phyloP scores from a whole-genome alignment of 768 basidiomycete genomes.

The Tubosaeta sp. region DNA sequence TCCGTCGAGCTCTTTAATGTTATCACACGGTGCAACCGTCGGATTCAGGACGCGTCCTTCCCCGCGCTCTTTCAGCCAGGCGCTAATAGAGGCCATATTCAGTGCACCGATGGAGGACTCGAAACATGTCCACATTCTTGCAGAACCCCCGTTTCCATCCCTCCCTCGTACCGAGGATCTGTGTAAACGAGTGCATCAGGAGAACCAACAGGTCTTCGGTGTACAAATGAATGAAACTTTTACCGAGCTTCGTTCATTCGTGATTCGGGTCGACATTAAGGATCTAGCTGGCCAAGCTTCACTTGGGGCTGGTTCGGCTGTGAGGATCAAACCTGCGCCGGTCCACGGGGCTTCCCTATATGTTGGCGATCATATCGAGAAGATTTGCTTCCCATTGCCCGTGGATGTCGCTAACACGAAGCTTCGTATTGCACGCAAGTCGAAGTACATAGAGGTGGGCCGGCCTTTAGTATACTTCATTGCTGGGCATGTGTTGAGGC shows the following conservation, averaged over 20 bases:
- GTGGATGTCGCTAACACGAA: constrained; percentile 35
- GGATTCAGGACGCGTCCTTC: constrained; percentile 20
- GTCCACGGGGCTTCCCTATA: constrained; percentile 1
- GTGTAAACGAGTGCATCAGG: background rate
- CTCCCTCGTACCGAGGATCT: constrained; percentile 5
- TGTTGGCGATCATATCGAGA: constrained; percentile 18
- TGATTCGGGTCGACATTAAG: constrained; percentile 18
- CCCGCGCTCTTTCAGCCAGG: background rate
- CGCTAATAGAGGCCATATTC: constrained; percentile 19
- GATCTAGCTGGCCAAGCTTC: constrained; percentile 18
- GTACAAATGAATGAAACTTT: constrained; percentile 14
- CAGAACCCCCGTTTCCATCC: constrained; percentile 14
- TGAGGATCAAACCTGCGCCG: constrained; percentile 11
- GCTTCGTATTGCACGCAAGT: constrained; percentile 51
- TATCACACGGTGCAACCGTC: constrained; percentile 10
- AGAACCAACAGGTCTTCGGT: constrained; percentile 11
- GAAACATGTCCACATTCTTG: constrained; percentile 21
- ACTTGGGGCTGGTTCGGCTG: constrained; percentile 15
- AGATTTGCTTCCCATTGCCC: constrained; percentile 42
- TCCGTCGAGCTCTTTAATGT: constrained; percentile 17
- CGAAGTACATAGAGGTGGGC: constrained; percentile 42
- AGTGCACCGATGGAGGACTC: constrained; percentile 14
- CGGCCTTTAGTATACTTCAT: background rate
- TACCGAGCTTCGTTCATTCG: constrained; percentile 16
- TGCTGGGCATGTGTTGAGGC: background rate